Evolutionary conservation across 2,329 filamentous ascomycete genomes (phyloP), one percentile per base, ranked within the genome.

Genomic region (Didymellaceae sp.): DNA sequence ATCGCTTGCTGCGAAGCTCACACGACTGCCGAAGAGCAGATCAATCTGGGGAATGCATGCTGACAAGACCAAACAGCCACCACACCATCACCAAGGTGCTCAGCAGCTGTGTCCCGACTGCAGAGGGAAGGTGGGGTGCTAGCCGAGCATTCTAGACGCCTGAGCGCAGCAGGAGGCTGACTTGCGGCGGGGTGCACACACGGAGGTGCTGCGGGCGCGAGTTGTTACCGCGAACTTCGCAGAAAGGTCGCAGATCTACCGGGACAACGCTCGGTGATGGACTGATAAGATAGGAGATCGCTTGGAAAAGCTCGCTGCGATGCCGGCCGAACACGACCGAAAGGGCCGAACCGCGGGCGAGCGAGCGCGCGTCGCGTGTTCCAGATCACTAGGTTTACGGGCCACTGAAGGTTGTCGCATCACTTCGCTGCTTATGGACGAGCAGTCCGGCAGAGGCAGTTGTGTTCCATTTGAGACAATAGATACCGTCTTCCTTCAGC

Each of bases 371-470:
- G 38, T 46, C 52, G 47, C 54, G 54, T 54, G 47, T 55, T 55
- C 41, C 47, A 45, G 41, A 41, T 45, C 41, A 31, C 4, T 30
- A 20, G 22, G 34, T n/a, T 20, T 37, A 14, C 31, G 33, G 35
- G 41, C 32, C 41, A 34, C 16, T 20, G 21, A 40, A 25, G 24
- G 28, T 7, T 26, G 35, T 42, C 48, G 59, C 57, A 54, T 57
- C 51, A 48, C 33, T 57, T 63, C 52, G 52, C 60, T 59, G 50
- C 31, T 60, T 65, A 17, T 28, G 57, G 62, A 21, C 37, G 50
- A 55, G 25, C 14, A 25, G 48, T 45, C 61, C 59, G 47, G 45
- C 30, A 9, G 28, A 26, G 45, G 43, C 40, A 49, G 42, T 42
- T 48, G 42, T 33, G 13, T 34, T 37, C 35, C 41, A 33, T 43